Percentiles rank a stretch among this genome's conserved stretches.
These are phyloP conservation scores for Corylus heterophylla DNA, from an alignment of 306 rosid genomes.

Conservation along the genomic window DNA sequence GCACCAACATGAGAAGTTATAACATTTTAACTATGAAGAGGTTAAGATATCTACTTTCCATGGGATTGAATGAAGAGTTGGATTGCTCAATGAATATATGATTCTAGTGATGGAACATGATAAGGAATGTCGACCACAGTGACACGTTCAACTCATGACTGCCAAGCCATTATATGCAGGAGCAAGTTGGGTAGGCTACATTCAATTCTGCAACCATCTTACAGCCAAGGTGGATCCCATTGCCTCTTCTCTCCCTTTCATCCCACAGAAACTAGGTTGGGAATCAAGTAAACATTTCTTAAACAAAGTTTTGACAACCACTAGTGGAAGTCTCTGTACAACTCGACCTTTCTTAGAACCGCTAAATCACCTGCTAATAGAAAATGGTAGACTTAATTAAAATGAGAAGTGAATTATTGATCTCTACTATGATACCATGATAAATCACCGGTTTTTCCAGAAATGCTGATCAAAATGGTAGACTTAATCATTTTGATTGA, in stretches of 20 bases:
- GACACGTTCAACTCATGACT: conserved; percentile 11
- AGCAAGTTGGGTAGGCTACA: conserved; percentile 48
- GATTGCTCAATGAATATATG: not conserved
- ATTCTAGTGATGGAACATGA: not conserved
- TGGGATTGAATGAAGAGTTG: not conserved
- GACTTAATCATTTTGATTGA: too few relatives aligned
- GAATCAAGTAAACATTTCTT: conserved; percentile 19
- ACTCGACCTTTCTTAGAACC: not conserved
- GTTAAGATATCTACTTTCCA: not conserved
- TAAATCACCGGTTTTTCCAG: too few relatives aligned
- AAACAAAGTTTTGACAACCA: conserved; percentile 3
- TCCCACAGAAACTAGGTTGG: conserved; percentile 28
- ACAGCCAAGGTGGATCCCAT: conserved; percentile 49
- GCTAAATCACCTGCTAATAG: too few relatives aligned
- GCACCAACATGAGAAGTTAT: too few relatives aligned
- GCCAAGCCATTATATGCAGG: not conserved
- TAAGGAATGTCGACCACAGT: conserved; percentile 25
- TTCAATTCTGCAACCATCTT: conserved; percentile 48
- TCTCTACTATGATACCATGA: too few relatives aligned
- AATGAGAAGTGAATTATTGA: too few relatives aligned
- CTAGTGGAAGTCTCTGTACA: conserved; percentile 5
- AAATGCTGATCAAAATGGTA: too few relatives aligned
- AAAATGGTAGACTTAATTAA: too few relatives aligned
- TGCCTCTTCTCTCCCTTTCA: conserved; percentile 37
- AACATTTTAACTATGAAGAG: too few relatives aligned